Percentiles rank a stretch among this genome's conserved stretches.
Evolutionary conservation across 805 yeast genomes (phyloP).

Genomic region (Danielia oregonensis): DNA sequence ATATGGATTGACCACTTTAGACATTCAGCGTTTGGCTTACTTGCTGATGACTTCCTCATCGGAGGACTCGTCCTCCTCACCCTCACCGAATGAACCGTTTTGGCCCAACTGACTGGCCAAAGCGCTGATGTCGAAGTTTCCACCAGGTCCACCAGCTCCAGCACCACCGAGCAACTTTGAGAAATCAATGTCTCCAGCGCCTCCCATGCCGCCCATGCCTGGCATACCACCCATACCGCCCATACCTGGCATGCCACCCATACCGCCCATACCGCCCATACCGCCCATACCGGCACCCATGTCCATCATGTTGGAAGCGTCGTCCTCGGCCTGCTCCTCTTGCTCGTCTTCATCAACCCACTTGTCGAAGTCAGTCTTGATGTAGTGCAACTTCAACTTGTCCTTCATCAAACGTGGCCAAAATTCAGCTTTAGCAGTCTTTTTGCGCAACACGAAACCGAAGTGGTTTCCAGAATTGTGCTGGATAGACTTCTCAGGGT

Average conservation of each 20-base stretch:
- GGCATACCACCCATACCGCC: conserved; percentile 32
- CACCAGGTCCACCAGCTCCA: conserved; percentile 23
- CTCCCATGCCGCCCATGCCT: conserved; percentile 31
- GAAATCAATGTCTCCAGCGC: conserved; percentile 26
- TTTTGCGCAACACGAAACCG: conserved; percentile 66
- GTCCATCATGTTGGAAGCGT: conserved; percentile 23
- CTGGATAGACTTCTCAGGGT: conserved; percentile 58
- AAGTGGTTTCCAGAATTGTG: conserved; percentile 56
- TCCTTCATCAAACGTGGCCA: conserved; percentile 97
- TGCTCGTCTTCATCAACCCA: conserved; percentile 99
- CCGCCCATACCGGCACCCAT: conserved; percentile 25
- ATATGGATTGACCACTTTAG: too few relatives aligned
- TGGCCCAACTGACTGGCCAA: conserved; percentile 44
- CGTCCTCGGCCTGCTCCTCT: conserved; percentile 57
- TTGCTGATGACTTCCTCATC: too few relatives aligned
- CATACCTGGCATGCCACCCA: conserved; percentile 22
- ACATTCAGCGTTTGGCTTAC: too few relatives aligned
- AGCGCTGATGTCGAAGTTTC: conserved; percentile 33
- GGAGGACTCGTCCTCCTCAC: conserved; percentile 11
- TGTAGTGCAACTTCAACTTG: conserved; percentile 70
- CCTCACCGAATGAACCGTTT: conserved; percentile 25
- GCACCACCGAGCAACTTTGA: conserved; percentile 35
- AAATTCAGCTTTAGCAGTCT: conserved; percentile 63
- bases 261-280: conserved; percentile 27
- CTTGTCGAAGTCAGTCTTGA: conserved; percentile 92